Percentiles rank a stretch among this genome's conserved stretches.
Evolutionary conservation across 768 basidiomycete species (phyloP).

Genomic region (Vishniacozyma victoriae): DNA sequence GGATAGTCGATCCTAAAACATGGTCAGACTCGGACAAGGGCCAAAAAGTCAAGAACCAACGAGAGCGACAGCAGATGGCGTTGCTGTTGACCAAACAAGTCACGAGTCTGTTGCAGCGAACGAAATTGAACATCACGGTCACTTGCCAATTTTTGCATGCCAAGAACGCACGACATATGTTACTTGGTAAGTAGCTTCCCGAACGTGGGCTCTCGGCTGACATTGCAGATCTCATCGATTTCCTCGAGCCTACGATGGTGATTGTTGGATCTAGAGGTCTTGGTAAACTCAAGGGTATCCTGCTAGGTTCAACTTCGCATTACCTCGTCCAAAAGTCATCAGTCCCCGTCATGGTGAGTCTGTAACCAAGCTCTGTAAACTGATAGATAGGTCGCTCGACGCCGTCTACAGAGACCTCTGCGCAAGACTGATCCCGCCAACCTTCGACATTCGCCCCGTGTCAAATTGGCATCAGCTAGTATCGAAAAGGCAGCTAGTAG

Average conservation of each 20-base stretch:
- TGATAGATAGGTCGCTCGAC: constrained; percentile 63
- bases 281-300: constrained; percentile 79
- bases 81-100: constrained; percentile 86
- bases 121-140: constrained; percentile 75
- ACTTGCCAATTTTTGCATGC: constrained; percentile 95
- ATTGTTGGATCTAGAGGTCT: constrained; percentile 93
- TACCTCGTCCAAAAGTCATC: constrained; percentile 76
- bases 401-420: constrained; percentile 80
- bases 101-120: constrained; percentile 82
- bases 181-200: constrained; percentile 56
- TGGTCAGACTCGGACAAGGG: constrained; percentile 58
- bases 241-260: constrained; percentile 78
- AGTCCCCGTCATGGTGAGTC: constrained; percentile 78
- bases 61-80: constrained; percentile 76
- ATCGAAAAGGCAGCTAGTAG: constrained; percentile 75
- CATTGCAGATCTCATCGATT: constrained; percentile 66
- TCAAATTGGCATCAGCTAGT: constrained; percentile 74
- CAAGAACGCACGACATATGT: constrained; percentile 87
- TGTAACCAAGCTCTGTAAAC: no score
- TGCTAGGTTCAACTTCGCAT: constrained; percentile 90
- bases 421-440: constrained; percentile 52
- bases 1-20: constrained; percentile 57
- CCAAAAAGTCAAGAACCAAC: constrained; percentile 68
- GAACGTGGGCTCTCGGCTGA: background rate
- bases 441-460: constrained; percentile 70